phyloP scores from a whole-genome alignment of 108 stramenopile species.

The Fistulifera pelliculosa region DNA sequence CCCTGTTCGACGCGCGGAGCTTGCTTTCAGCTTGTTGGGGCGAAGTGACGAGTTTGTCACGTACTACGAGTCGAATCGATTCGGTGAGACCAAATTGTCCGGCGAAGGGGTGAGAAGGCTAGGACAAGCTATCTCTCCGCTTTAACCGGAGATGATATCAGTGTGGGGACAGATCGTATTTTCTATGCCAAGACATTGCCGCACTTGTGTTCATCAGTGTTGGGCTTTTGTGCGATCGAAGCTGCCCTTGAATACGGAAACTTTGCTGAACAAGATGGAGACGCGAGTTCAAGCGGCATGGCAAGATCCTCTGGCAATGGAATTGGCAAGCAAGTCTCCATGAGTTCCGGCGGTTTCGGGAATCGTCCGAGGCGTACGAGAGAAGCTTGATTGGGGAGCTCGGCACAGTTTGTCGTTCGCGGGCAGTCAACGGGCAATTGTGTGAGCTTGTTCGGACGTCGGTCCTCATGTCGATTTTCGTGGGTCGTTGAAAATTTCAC shows the following conservation, averaged over 20 bases:
- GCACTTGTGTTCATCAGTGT: constrained; percentile 76
- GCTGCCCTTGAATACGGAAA: constrained; percentile 79
- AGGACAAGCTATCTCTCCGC: constrained; percentile 63
- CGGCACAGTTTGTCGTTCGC: constrained; percentile 59
- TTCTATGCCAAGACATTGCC: constrained; percentile 84
- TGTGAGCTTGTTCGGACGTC: constrained; percentile 73
- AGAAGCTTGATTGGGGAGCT: constrained; percentile 71
- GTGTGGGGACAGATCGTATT: constrained; percentile 76
- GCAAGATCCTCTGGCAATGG: constrained; percentile 16
- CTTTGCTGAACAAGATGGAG: constrained; percentile 51
- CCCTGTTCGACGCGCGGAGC: constrained; percentile 81
- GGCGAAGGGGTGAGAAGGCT: constrained; percentile 44
- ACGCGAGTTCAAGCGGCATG: constrained; percentile 14
- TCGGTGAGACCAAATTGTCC: constrained; percentile 79
- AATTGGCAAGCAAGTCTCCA: constrained; percentile 7
- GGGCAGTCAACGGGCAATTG: constrained; percentile 57
- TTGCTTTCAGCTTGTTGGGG: constrained; percentile 74
- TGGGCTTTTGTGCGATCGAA: constrained; percentile 86
- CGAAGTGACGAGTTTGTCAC: constrained; percentile 74
- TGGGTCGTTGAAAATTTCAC: constrained; percentile 79
- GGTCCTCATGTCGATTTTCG: constrained; percentile 78
- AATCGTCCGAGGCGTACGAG: constrained; percentile 81
- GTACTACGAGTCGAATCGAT: constrained; percentile 87
- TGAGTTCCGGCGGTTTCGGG: constrained; percentile 60
- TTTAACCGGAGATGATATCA: constrained; percentile 84